phyloP scores from a whole-genome alignment of 1,284 basidiomycete genomes.

The Puccinia polysora region DNA sequence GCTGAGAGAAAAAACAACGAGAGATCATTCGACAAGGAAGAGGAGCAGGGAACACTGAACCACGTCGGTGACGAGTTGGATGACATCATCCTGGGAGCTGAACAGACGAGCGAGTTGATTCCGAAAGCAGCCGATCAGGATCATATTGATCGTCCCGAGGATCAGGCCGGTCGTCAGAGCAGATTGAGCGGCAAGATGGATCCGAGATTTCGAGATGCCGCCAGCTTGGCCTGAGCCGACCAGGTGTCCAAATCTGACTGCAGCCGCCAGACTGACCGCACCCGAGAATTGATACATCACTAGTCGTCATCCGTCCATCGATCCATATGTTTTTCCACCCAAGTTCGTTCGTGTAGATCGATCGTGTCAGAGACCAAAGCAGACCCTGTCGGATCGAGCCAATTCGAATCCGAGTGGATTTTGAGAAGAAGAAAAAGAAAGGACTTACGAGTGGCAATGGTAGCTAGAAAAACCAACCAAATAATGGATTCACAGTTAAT shows the following conservation, averaged over 20 bases:
- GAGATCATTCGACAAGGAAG: too few species aligned
- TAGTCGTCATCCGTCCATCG: conserved; percentile 60
- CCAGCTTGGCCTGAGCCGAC: conserved; percentile 4
- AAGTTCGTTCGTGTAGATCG: background rate
- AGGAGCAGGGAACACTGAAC: too few species aligned
- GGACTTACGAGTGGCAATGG: too few species aligned
- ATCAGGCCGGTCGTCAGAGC: background rate
- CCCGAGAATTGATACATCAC: conserved; percentile 80
- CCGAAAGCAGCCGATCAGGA: conserved; percentile 7
- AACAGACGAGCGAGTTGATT: conserved; percentile 11
- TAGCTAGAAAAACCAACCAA: too few species aligned
- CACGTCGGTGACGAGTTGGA: conserved; percentile 14
- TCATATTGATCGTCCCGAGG: conserved; percentile 13
- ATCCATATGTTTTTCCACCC: conserved; percentile 65
- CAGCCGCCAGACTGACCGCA: conserved; percentile 71
- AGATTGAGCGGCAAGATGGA: background rate
- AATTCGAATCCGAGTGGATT: too few species aligned
- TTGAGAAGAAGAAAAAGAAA: too few species aligned
- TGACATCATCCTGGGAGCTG: conserved; percentile 23
- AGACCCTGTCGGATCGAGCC: background rate
- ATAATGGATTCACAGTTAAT: too few species aligned
- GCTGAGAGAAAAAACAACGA: background rate
- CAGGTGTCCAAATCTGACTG: conserved; percentile 64
- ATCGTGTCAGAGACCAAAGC: background rate
- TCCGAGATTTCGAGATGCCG: too few species aligned